Evolutionary conservation across 2,329 filamentous ascomycete genomes (phyloP).

Genomic region (Bisporella sp.): DNA sequence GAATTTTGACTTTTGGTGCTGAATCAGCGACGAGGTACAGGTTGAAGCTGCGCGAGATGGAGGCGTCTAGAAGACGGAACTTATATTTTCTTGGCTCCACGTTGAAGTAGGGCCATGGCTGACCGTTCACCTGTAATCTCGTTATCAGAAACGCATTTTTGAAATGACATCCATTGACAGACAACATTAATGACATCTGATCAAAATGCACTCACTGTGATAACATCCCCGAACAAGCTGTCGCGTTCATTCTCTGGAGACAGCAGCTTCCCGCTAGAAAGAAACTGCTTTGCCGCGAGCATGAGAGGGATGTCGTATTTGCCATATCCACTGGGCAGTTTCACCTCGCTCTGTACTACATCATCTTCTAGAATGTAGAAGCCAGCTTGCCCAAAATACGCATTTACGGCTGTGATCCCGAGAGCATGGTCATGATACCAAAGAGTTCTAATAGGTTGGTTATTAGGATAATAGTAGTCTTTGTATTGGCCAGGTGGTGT

Average conservation of each 20-base stretch:
- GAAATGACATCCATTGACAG: too few relatives aligned
- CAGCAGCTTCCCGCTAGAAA: not conserved
- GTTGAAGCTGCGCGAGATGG: slow-evolving; percentile 12
- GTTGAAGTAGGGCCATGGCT: slow-evolving; percentile 51
- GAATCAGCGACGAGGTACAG: slow-evolving; percentile 15
- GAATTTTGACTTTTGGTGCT: slow-evolving; percentile 9
- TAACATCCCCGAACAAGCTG: slow-evolving; percentile 24
- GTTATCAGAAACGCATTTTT: too few relatives aligned
- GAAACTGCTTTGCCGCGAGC: not conserved
- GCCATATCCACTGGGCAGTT: slow-evolving; percentile 35
- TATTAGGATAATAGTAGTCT: slow-evolving; percentile 57
- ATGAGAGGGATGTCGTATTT: slow-evolving; percentile 39
- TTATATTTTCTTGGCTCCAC: slow-evolving; percentile 56
- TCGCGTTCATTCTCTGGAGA: not conserved
- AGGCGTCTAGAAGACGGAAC: slow-evolving; percentile 25
- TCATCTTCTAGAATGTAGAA: slow-evolving; percentile 46
- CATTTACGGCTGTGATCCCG: slow-evolving; percentile 42
- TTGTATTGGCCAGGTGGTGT: slow-evolving; percentile 46
- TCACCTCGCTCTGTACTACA: slow-evolving; percentile 36
- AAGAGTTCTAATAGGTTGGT: slow-evolving; percentile 42
- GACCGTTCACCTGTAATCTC: slow-evolving; percentile 39
- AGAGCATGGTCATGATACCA: slow-evolving; percentile 47
- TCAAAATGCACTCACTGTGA: slow-evolving; percentile 28
- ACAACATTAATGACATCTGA: too few relatives aligned
- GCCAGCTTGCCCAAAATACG: slow-evolving; percentile 49